These are phyloP conservation scores for Discostella pseudostelligera DNA, from an alignment of 108 stramenopile genomes.

Conservation along the genomic window DNA sequence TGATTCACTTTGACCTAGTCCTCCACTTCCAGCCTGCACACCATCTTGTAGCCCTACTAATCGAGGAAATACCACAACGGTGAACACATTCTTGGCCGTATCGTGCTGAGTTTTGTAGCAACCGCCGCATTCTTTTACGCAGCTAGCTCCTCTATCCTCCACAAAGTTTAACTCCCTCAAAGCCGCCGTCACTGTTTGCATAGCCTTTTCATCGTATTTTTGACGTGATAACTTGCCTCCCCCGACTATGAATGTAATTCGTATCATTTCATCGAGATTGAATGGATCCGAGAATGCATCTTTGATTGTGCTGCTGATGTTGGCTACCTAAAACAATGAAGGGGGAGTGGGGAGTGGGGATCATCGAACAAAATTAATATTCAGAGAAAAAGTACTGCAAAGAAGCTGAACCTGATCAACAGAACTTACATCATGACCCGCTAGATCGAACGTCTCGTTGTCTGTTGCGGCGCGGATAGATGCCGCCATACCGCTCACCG, in stretches of 20 bases:
- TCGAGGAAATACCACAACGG: constrained; percentile 86
- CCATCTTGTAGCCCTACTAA: constrained; percentile 21
- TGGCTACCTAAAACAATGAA: constrained; percentile 9
- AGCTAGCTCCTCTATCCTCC: constrained; percentile 84
- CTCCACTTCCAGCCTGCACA: constrained; percentile 26
- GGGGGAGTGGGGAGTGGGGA: background rate
- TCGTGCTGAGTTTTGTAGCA: constrained; percentile 92
- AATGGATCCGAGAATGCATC: constrained; percentile 70
- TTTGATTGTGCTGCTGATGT: constrained; percentile 57
- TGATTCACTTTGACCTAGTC: constrained; percentile 5
- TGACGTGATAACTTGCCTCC: constrained; percentile 84
- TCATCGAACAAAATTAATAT: background rate
- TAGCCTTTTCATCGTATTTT: constrained; percentile 82
- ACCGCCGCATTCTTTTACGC: constrained; percentile 74
- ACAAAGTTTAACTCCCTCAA: constrained; percentile 72
- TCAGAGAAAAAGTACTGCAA: background rate
- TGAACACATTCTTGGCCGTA: constrained; percentile 89
- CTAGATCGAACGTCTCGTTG: constrained; percentile 82
- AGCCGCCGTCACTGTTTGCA: constrained; percentile 70
- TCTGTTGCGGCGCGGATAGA: constrained; percentile 71
- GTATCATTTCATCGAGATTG: constrained; percentile 68
- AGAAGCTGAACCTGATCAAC: background rate
- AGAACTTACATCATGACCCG: constrained; percentile 50
- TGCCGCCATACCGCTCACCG: constrained; percentile 70
- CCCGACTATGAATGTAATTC: constrained; percentile 84